These are phyloP conservation scores for Silene uniflora DNA, from an alignment of 148 eudicot genomes.

Conservation along the genomic window DNA sequence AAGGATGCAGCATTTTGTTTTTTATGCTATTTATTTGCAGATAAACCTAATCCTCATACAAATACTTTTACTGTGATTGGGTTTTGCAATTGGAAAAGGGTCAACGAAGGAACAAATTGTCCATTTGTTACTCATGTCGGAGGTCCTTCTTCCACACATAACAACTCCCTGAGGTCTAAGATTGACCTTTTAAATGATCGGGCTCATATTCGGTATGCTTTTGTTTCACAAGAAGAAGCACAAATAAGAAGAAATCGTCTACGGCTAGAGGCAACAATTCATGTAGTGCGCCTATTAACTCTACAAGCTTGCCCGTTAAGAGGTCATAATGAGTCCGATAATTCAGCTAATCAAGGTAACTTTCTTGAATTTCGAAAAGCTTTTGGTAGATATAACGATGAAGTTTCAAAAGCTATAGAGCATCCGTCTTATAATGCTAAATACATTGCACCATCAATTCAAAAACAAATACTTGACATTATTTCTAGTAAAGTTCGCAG, in stretches of 20 bases:
- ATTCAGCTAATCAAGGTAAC: constrained; percentile 5
- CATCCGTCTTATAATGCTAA: constrained; percentile 5
- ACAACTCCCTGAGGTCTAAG: background rate
- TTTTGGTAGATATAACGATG: constrained; percentile 6
- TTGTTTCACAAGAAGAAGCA: background rate
- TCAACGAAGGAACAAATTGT: constrained; percentile 10
- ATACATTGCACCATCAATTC: background rate
- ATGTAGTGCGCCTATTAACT: background rate
- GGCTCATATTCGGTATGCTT: background rate
- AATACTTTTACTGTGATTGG: constrained; percentile 5
- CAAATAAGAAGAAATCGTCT: constrained; percentile 15
- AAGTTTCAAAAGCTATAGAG: constrained; percentile 6
- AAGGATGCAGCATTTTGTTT: constrained; percentile 11
- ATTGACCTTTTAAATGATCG: background rate
- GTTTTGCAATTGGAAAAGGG: constrained; percentile 3
- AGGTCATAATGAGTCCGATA: constrained; percentile 14
- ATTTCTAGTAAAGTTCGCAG: background rate
- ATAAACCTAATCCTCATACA: background rate
- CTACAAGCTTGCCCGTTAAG: constrained; percentile 17
- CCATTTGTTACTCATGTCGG: constrained; percentile 13
- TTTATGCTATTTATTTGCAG: too few relatives aligned
- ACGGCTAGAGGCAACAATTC: background rate
- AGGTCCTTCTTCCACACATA: background rate
- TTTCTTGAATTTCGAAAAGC: constrained; percentile 11
- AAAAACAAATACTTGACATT: constrained; percentile 8